Evolutionary conservation across 2,329 filamentous ascomycete species (phyloP).

Genomic region (Fusarium sublunatum): DNA sequence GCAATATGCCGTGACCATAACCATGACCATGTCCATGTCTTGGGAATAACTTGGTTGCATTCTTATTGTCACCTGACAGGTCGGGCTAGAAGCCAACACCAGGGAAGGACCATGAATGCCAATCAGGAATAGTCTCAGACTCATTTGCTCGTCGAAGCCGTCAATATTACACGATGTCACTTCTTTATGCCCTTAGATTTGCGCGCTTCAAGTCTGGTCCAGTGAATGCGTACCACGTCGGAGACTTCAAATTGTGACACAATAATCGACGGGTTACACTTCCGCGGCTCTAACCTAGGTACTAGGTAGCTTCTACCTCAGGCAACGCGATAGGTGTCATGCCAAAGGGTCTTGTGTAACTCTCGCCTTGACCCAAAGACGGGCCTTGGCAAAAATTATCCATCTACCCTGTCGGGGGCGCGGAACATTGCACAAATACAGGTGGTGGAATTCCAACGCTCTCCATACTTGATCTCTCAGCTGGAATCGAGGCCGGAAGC

Average conservation of each 20-base stretch:
- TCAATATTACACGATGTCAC: not conserved
- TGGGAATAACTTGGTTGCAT: not conserved
- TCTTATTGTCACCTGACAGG: slow-evolving; percentile 1
- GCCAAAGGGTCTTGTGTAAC: not conserved
- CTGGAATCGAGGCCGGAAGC: slow-evolving; percentile 4
- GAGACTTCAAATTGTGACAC: slow-evolving; percentile 25
- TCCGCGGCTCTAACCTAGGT: slow-evolving; percentile 2
- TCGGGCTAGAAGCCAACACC: slow-evolving; percentile 4
- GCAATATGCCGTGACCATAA: no score
- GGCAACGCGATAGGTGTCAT: not conserved
- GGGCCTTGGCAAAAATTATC: not conserved
- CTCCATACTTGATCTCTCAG: slow-evolving; percentile 7
- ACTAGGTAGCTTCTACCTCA: no score
- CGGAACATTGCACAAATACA: slow-evolving; percentile 2
- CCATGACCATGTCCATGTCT: not conserved
- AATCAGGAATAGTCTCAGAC: not conserved
- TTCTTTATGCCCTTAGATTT: slow-evolving; percentile 1
- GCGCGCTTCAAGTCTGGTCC: not conserved
- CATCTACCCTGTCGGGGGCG: not conserved
- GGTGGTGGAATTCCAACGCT: slow-evolving; percentile 7
- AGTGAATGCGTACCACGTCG: slow-evolving; percentile 5
- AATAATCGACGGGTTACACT: slow-evolving; percentile 12
- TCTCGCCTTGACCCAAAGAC: not conserved
- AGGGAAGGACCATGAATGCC: slow-evolving; percentile 2
- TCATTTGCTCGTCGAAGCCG: slow-evolving; percentile 5